Base-by-base conservation (phyloP, 1,284 basidiomycete species). In the Sanguinoderma infundibulare region DNA sequence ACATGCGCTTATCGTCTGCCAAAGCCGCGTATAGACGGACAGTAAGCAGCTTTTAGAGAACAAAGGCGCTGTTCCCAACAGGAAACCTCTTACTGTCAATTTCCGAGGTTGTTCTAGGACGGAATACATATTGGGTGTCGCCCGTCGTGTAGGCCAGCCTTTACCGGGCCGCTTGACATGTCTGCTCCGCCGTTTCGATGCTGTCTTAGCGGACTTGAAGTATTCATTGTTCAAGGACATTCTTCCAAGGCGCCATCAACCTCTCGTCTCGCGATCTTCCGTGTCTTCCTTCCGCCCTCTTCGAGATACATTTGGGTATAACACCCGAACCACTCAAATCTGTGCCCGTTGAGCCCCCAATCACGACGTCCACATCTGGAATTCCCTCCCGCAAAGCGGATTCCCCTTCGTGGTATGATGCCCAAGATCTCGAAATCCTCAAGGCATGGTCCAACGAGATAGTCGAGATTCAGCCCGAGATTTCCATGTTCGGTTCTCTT, bases 361-460 rank as follows among this genome's bases (percentile, higher is more conserved):
- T 88, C 42, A 83, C 72, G 22, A 72, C 69, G 7, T 35, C 83
- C 2, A 68, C 72, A 14, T 36, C 51, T 10, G 47, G 47, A 14
- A 39, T 50, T 1, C 47, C 66, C 1, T 26, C 54, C 7, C 67
- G 69, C 32, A 55, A 67, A 62, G 47, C 75, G 74, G 78, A 79
- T 57, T 75, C 76, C 40, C 83, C 85, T 17, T 79, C 89, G 1
- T 92, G 91, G 90, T 93, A 86, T 67, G 91, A 92, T 69, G 87
- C 87, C 4, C 87, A 90, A 69, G 91, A 94, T 73, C 75, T 94
- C 22, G 82, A 84, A 46, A 78, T 90, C 0, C 73, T 94, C 47
- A 92, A 91, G 69, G 87, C 86, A 20, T 87, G 87, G 82, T 90
- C 85, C 67, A 94, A 94, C 68, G 87, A 89, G 32, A 92, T 94